phyloP scores from a whole-genome alignment of 2,329 filamentous ascomycete species.

The Exophiala sp. region DNA sequence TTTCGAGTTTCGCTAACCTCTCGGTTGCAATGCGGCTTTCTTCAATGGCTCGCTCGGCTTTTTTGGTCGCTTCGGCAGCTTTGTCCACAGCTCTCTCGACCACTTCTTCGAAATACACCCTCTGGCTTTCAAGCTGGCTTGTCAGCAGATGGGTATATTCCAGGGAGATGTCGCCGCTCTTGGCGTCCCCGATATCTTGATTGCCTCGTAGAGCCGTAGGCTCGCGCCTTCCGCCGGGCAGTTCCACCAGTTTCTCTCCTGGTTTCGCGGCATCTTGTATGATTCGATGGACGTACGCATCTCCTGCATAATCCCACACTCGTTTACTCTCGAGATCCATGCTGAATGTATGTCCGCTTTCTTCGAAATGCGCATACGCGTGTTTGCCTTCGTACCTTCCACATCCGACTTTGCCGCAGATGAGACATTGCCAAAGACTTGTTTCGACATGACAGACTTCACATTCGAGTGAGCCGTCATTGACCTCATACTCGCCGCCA shows the following conservation, averaged over 20 bases:
- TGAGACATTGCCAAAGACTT: conserved; percentile 92
- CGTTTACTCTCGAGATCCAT: conserved; percentile 90
- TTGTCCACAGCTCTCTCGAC: conserved; percentile 86
- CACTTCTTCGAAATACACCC: conserved; percentile 89
- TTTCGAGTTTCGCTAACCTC: conserved; percentile 15
- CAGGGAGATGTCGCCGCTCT: conserved; percentile 71
- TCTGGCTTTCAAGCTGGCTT: conserved; percentile 85
- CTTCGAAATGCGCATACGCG: conserved; percentile 87
- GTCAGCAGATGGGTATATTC: conserved; percentile 94
- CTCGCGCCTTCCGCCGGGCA: conserved; percentile 55
- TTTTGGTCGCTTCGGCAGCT: conserved; percentile 64
- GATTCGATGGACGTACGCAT: conserved; percentile 91
- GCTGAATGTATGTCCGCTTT: conserved; percentile 81
- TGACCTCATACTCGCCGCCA: conserved; percentile 47
- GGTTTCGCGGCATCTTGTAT: conserved; percentile 64
- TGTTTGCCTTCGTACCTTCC: conserved; percentile 91
- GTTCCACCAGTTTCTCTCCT: conserved; percentile 84
- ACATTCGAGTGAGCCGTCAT: conserved; percentile 56
- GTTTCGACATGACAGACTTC: conserved; percentile 70
- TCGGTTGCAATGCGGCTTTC: conserved; percentile 46
- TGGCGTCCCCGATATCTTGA: conserved; percentile 42
- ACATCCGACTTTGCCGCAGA: conserved; percentile 88
- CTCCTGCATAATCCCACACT: conserved; percentile 95
- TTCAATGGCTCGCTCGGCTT: conserved; percentile 64
- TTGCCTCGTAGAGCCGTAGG: conserved; percentile 24